Conservation (phyloP, 108 stramenopile genomes). For the Skeletonema tropicum region DNA sequence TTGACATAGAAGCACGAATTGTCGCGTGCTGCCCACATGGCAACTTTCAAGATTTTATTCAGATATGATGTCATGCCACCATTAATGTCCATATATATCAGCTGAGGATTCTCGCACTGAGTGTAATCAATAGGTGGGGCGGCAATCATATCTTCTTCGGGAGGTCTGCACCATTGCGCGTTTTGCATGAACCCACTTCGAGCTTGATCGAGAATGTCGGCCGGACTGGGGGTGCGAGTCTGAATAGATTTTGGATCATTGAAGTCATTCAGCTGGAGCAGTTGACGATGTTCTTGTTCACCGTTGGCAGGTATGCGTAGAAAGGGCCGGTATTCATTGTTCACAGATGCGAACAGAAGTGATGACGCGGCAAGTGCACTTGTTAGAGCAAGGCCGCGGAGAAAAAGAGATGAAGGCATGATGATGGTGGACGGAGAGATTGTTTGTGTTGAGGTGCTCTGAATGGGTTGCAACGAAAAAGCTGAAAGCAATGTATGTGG, state of each 20-base stretch:
- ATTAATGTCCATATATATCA: constrained; percentile 1
- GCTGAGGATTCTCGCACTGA: constrained; percentile 3
- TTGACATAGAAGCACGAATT: constrained; percentile 7
- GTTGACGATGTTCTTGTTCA: neutral
- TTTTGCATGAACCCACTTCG: neutral
- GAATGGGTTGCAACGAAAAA: too few relatives aligned
- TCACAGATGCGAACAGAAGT: neutral
- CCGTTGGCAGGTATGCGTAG: neutral
- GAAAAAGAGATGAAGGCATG: neutral
- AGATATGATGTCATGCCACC: constrained; percentile 14
- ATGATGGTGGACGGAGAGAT: neutral
- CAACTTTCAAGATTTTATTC: constrained; percentile 11
- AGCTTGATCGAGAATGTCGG: neutral
- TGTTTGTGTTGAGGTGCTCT: too few relatives aligned
- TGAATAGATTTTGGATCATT: neutral
- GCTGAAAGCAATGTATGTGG: too few relatives aligned
- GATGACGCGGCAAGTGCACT: neutral
- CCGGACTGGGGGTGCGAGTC: neutral
- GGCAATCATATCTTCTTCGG: neutral
- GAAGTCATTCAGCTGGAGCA: neutral
- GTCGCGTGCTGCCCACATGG: constrained; percentile 11
- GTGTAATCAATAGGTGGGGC: neutral
- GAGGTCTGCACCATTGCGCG: neutral
- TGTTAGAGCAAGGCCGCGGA: neutral
- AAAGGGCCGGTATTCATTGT: neutral